phyloP scores from a whole-genome alignment of 495 filamentous ascomycete species.

The Aspergillus biplanus region DNA sequence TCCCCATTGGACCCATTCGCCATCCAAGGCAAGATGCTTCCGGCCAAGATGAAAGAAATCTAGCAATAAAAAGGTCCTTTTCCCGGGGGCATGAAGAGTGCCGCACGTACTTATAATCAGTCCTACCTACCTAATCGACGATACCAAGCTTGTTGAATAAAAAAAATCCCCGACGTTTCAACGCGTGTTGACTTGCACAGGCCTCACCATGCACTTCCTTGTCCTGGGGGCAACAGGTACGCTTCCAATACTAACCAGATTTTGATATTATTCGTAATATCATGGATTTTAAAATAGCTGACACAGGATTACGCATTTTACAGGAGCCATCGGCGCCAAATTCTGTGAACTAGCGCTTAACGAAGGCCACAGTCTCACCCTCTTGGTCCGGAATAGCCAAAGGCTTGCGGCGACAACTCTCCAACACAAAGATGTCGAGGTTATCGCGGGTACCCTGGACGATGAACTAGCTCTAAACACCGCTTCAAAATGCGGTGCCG shows the following conservation, averaged over 20 bases:
- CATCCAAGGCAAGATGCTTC: no score
- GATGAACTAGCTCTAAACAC: constrained; percentile 10
- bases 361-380: constrained; percentile 13
- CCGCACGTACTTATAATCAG: no score
- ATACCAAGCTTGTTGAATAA: no score
- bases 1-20: background rate
- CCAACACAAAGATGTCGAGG: background rate
- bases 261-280: background rate
- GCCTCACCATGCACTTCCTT: background rate
- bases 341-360: constrained; percentile 20
- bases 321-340: constrained; percentile 16
- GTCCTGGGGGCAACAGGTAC: background rate
- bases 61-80: background rate
- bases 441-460: background rate
- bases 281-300: no score
- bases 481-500: constrained; percentile 16
- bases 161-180: no score
- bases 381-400: background rate
- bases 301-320: no score
- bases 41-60: background rate
- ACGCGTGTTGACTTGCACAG: no score
- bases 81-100: no score
- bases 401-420: background rate
- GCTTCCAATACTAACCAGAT: background rate
- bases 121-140: no score